Percentiles rank a stretch among this genome's conserved stretches.
Evolutionary conservation across 2,329 filamentous ascomycete species (phyloP).

Genomic region (Plectosphaerella sp.): DNA sequence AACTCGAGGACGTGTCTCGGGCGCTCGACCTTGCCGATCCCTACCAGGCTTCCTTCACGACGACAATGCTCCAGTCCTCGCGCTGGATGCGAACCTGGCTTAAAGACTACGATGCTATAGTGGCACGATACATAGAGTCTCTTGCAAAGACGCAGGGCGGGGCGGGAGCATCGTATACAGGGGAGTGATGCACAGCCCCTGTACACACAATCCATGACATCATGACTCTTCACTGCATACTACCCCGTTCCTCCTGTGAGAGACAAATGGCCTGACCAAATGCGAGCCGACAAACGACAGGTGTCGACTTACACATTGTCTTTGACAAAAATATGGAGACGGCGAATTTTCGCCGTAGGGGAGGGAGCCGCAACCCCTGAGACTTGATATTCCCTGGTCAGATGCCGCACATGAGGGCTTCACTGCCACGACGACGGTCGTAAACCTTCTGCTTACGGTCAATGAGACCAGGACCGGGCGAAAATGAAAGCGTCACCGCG

Average conservation of each 20-base stretch:
- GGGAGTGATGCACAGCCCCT: neutral
- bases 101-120: neutral
- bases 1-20: neutral
- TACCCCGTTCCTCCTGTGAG: neutral
- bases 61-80: neutral
- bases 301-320: too few relatives aligned
- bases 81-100: neutral
- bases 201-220: neutral
- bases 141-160: too few relatives aligned
- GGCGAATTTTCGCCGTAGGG: conserved; percentile 1
- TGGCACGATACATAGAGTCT: neutral
- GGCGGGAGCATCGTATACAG: too few relatives aligned
- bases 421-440: neutral
- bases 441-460: neutral
- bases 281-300: too few relatives aligned
- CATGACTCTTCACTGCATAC: neutral
- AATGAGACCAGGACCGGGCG: neutral
- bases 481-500: conserved; percentile 1
- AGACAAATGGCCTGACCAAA: too few relatives aligned
- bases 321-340: neutral
- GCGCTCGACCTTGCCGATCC: neutral
- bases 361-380: neutral
- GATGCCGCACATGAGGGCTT: neutral
- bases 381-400: neutral
- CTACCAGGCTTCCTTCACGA: neutral